phyloP scores from a whole-genome alignment of 2,329 filamentous ascomycete genomes.

The Rachicladosporium sp. region DNA sequence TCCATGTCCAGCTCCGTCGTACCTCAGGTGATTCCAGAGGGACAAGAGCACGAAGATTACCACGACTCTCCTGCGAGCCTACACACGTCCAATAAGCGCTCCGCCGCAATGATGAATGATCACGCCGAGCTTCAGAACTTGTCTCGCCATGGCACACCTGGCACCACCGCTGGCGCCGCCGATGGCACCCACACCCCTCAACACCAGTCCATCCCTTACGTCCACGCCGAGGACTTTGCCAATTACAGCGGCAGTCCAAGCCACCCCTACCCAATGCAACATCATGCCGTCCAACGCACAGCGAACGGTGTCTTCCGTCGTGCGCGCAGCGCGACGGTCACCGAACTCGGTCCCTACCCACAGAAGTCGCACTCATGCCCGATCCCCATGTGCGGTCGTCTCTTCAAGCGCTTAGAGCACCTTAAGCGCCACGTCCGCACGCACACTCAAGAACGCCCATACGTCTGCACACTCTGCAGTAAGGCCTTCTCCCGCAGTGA shows the following conservation, averaged over 20 bases:
- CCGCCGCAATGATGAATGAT: slow-evolving; percentile 46
- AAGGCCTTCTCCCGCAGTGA: slow-evolving; percentile 98
- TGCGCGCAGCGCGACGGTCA: slow-evolving; percentile 86
- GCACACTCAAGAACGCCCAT: slow-evolving; percentile 97
- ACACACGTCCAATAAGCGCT: slow-evolving; percentile 59
- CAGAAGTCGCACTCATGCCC: slow-evolving; percentile 98
- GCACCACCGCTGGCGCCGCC: slow-evolving; percentile 64
- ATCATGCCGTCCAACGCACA: slow-evolving; percentile 47
- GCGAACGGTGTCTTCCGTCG: slow-evolving; percentile 68
- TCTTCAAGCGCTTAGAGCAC: slow-evolving; percentile 98
- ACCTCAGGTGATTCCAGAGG: slow-evolving; percentile 45
- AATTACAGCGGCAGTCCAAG: slow-evolving; percentile 41
- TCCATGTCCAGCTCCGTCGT: slow-evolving; percentile 83
- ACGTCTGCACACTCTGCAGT: slow-evolving; percentile 94
- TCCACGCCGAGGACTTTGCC: slow-evolving; percentile 57
- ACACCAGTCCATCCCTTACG: slow-evolving; percentile 49
- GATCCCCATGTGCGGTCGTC: slow-evolving; percentile 91
- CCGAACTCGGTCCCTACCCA: slow-evolving; percentile 91
- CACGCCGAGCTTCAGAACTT: slow-evolving; percentile 71
- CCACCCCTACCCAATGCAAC: slow-evolving; percentile 35
- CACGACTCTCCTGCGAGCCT: slow-evolving; percentile 70
- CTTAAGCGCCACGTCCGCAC: slow-evolving; percentile 98
- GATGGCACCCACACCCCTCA: slow-evolving; percentile 50
- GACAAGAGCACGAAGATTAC: slow-evolving; percentile 56
- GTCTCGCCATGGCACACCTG: slow-evolving; percentile 82